Conservation (phyloP, 2,329 filamentous ascomycete species). For the Colletotrichum gigasporum region DNA sequence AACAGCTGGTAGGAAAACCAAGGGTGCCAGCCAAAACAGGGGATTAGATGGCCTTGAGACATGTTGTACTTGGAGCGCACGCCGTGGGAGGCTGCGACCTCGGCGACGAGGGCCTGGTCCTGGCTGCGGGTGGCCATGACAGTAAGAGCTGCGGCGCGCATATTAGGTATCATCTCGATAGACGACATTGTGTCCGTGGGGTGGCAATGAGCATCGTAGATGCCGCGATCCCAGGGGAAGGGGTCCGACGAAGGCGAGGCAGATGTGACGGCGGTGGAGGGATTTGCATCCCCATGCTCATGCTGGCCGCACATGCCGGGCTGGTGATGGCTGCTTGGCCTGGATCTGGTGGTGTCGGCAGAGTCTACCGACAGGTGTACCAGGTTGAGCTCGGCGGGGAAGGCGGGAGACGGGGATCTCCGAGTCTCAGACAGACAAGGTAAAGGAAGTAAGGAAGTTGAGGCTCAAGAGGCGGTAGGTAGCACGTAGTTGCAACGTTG, state of each 20-base stretch:
- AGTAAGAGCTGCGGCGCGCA: conserved; percentile 74
- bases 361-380: neutral
- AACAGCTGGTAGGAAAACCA: conserved; percentile 87
- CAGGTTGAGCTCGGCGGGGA: conserved; percentile 2
- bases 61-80: conserved; percentile 43
- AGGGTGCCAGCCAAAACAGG: conserved; percentile 88
- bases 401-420: conserved; percentile 2
- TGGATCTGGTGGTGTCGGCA: neutral
- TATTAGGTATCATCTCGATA: conserved; percentile 65
- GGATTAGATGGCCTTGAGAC: conserved; percentile 53
- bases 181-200: conserved; percentile 80
- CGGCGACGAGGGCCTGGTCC: conserved; percentile 77
- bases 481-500: neutral
- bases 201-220: conserved; percentile 86
- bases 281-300: neutral
- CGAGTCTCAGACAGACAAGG: neutral
- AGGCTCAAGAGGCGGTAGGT: neutral
- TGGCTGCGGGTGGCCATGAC: conserved; percentile 81
- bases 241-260: conserved; percentile 32
- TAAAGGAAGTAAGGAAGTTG: neutral
- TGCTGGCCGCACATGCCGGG: conserved; percentile 28
- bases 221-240: conserved; percentile 76
- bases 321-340: conserved; percentile 4
- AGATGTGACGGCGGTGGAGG: conserved; percentile 8
- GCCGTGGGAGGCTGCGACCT: conserved; percentile 65